phyloP scores from a whole-genome alignment of 1,139 yeast species.

The Protomyces arabidopsidicola region DNA sequence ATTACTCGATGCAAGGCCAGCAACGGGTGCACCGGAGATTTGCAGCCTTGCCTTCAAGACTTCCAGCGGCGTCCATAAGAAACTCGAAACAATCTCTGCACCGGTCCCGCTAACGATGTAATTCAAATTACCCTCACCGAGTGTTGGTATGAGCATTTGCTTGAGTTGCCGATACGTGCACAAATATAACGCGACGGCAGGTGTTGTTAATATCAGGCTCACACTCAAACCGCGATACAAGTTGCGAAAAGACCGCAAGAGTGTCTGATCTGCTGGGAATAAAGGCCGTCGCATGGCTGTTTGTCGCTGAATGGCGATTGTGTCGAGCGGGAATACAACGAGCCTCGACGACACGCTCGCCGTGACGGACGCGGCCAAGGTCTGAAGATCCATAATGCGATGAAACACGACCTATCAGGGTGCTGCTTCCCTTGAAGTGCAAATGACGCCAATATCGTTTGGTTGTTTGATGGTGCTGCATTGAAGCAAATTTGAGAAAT shows the following conservation, averaged over 20 bases:
- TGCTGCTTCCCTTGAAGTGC: not conserved
- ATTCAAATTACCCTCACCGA: conserved; percentile 42
- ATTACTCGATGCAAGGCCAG: conserved; percentile 20
- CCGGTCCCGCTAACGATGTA: conserved; percentile 42
- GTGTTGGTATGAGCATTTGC: conserved; percentile 40
- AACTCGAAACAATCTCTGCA: conserved; percentile 44
- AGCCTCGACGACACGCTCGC: conserved; percentile 16
- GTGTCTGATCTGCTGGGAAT: conserved; percentile 12
- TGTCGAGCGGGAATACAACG: conserved; percentile 24
- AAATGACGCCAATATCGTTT: no score
- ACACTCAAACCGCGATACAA: conserved; percentile 46
- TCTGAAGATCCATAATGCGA: conserved; percentile 10
- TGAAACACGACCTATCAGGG: not conserved
- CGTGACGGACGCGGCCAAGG: conserved; percentile 15
- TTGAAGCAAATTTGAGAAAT: not conserved
- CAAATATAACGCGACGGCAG: conserved; percentile 45
- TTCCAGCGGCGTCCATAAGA: conserved; percentile 49
- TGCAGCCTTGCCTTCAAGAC: conserved; percentile 47
- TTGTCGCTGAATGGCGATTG: conserved; percentile 25
- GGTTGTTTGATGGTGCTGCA: no score
- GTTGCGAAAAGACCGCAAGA: conserved; percentile 38
- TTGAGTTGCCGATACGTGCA: conserved; percentile 45
- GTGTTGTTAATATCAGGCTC: conserved; percentile 43
- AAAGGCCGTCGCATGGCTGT: conserved; percentile 18
- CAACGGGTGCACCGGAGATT: conserved; percentile 32